Evolutionary conservation across 495 filamentous ascomycete genomes (phyloP).

Genomic region (Sabuloglossum arenarium): DNA sequence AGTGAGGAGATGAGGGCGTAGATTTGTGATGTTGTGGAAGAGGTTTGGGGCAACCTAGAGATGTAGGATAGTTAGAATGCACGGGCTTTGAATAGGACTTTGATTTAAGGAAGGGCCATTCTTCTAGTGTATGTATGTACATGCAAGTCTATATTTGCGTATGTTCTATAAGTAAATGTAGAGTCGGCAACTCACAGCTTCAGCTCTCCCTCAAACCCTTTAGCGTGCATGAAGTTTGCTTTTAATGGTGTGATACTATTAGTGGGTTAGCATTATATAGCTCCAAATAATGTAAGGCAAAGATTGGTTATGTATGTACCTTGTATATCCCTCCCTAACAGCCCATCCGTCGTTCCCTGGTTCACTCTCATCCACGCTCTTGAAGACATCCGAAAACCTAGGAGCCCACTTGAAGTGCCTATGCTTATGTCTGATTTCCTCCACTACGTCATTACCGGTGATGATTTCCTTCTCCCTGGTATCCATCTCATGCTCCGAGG

Average conservation of each 20-base stretch:
- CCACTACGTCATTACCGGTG: constrained; percentile 7
- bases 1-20: constrained; percentile 68
- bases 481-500: constrained; percentile 33
- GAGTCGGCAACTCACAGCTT: constrained; percentile 53
- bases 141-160: constrained; percentile 15
- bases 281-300: constrained; percentile 9
- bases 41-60: background rate
- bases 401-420: constrained; percentile 93
- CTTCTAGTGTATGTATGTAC: constrained; percentile 6
- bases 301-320: constrained; percentile 29
- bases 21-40: constrained; percentile 18
- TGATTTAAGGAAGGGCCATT: background rate
- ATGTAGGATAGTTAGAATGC: background rate
- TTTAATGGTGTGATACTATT: constrained; percentile 70
- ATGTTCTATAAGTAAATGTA: constrained; percentile 12
- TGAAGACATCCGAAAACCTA: constrained; percentile 64
- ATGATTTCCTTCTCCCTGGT: constrained; percentile 16
- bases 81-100: background rate
- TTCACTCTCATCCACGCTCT: constrained; percentile 53
- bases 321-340: constrained; percentile 71
- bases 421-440: constrained; percentile 30
- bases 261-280: background rate
- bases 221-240: constrained; percentile 76
- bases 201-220: constrained; percentile 46
- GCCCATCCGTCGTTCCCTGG: constrained; percentile 93